Conservation (phyloP, 75 land plant species). For the Cunninghamia lanceolata region DNA sequence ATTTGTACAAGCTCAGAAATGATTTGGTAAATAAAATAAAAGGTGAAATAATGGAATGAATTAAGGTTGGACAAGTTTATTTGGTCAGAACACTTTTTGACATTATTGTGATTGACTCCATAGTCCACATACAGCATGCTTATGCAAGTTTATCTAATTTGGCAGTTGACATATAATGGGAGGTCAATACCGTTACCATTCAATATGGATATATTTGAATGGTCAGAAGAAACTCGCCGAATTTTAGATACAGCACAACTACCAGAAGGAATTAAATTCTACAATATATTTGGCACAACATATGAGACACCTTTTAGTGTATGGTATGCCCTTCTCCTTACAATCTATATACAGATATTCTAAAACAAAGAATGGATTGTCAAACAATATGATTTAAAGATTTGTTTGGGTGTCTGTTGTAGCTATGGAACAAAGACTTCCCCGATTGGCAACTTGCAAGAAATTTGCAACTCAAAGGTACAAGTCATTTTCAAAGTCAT, state of each 20-base stretch:
- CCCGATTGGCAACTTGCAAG: conserved; percentile 45
- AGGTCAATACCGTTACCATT: conserved; percentile 71
- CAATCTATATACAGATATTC: background rate
- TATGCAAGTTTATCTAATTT: background rate
- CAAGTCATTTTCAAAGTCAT: background rate
- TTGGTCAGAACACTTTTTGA: background rate
- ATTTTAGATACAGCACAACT: conserved; percentile 71
- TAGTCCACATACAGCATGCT: background rate
- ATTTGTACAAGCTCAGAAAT: background rate
- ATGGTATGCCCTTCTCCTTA: conserved; percentile 46
- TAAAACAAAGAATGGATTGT: background rate
- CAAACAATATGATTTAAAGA: background rate
- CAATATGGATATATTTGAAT: conserved; percentile 55
- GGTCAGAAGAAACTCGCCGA: conserved; percentile 77
- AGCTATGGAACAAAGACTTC: conserved; percentile 66
- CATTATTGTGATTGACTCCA: background rate
- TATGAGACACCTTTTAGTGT: conserved; percentile 84
- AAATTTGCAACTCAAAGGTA: conserved; percentile 59
- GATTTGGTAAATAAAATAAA: background rate
- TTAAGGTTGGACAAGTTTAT: background rate
- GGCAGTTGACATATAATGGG: conserved; percentile 66
- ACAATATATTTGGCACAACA: conserved; percentile 84
- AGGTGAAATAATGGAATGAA: background rate
- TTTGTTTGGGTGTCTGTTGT: conserved; percentile 17
- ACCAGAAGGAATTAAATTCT: conserved; percentile 75